phyloP scores from a whole-genome alignment of 139 green algal genomes.

The Chlamydomonas sphaeroides region DNA sequence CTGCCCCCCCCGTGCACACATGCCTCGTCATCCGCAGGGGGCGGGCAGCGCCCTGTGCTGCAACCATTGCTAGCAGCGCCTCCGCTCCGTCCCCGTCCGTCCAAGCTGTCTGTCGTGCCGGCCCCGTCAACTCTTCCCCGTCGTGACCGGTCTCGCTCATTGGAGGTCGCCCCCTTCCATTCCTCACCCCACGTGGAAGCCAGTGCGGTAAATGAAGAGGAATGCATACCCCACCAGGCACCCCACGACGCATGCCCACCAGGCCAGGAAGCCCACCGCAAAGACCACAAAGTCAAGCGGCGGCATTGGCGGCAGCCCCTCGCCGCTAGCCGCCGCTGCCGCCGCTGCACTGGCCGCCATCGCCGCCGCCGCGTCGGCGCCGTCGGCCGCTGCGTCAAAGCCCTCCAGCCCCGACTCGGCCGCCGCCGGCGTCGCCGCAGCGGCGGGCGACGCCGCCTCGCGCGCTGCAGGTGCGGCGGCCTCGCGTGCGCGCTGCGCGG shows the following conservation, averaged over 20 bases:
- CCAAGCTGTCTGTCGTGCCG: too few relatives aligned
- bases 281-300: background rate
- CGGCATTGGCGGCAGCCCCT: conserved; percentile 7
- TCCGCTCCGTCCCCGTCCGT: too few relatives aligned
- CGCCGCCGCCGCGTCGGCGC: background rate
- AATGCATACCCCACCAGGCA: background rate
- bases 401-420: background rate
- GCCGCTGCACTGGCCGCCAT: background rate
- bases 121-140: too few relatives aligned
- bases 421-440: background rate
- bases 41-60: too few relatives aligned
- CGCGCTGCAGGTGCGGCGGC: background rate
- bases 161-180: too few relatives aligned
- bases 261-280: background rate
- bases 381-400: background rate
- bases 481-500: too few relatives aligned
- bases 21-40: too few relatives aligned
- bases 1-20: too few relatives aligned
- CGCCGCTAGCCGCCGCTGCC: background rate
- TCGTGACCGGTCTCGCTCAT: too few relatives aligned
- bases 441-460: background rate
- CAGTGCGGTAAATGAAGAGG: conserved; percentile 11
- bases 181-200: conserved; percentile 6
- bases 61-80: too few relatives aligned
- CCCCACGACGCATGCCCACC: background rate